phyloP scores from a whole-genome alignment of 352 stramenopile species.

The Blastocystis sp. region DNA sequence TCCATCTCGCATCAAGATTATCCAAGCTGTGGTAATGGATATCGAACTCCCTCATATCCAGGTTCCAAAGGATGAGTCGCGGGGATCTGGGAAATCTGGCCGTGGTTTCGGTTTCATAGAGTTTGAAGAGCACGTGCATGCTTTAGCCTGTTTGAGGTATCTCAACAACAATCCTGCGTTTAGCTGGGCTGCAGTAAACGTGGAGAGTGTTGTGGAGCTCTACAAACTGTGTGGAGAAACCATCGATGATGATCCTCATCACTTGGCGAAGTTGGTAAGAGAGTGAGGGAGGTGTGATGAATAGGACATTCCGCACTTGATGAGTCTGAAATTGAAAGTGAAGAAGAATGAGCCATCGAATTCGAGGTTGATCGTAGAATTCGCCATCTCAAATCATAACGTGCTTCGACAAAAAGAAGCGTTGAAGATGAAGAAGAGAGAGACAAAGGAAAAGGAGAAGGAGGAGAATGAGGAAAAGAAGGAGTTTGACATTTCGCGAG shows the following conservation, averaged over 20 bases:
- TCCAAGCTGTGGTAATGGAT: neutral
- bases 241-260: conserved; percentile 18
- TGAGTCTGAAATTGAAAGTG: conserved; percentile 64
- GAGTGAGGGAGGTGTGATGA: conserved; percentile 65
- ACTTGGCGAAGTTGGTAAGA: conserved; percentile 32
- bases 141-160: conserved; percentile 73
- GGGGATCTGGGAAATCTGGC: neutral
- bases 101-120: conserved; percentile 72
- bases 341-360: conserved; percentile 63
- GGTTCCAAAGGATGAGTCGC: neutral
- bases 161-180: conserved; percentile 80
- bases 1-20: neutral
- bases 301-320: conserved; percentile 66
- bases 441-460: neutral
- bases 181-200: conserved; percentile 67
- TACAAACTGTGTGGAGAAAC: conserved; percentile 51
- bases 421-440: conserved; percentile 65
- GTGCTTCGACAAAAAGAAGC: conserved; percentile 67
- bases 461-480: neutral
- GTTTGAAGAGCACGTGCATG: conserved; percentile 76
- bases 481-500: neutral
- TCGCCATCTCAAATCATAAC: conserved; percentile 77
- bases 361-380: conserved; percentile 78
- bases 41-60: neutral
- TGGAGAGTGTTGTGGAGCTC: conserved; percentile 12